phyloP scores from a whole-genome alignment of 106 monocot genomes.

The Dioscorea dumetorum region DNA sequence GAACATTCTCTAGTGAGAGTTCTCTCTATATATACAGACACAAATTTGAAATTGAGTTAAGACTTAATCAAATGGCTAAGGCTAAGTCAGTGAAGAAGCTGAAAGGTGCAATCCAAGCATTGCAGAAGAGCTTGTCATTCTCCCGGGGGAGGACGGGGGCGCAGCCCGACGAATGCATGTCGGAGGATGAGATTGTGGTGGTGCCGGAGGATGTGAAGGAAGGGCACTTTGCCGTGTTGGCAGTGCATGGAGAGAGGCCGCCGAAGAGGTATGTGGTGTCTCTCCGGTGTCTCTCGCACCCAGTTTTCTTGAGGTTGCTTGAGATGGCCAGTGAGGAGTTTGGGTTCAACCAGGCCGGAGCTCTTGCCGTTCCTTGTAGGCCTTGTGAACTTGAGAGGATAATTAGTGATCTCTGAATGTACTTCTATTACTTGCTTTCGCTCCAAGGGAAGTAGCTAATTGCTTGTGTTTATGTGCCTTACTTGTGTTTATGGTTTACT shows the following conservation, averaged over 20 bases:
- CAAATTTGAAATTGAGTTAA: too few relatives aligned
- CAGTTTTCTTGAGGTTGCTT: conserved; percentile 28
- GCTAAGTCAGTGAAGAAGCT: conserved; percentile 14
- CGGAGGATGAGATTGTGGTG: neutral
- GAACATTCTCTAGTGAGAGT: neutral
- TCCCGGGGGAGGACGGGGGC: neutral
- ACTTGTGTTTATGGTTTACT: too few relatives aligned
- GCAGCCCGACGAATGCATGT: neutral
- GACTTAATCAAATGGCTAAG: neutral
- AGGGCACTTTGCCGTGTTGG: conserved; percentile 38
- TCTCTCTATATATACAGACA: too few relatives aligned
- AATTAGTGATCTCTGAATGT: conserved; percentile 20
- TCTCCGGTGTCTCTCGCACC: conserved; percentile 33
- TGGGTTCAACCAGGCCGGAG: conserved; percentile 34
- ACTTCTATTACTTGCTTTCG: too few relatives aligned
- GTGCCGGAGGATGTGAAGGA: conserved; percentile 32
- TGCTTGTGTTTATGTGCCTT: too few relatives aligned
- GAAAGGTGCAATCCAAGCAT: conserved; percentile 10
- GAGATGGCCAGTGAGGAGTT: conserved; percentile 46
- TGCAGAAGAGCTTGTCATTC: conserved; percentile 15
- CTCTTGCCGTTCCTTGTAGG: conserved; percentile 29
- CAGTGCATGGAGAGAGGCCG: conserved; percentile 7
- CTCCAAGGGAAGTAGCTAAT: too few relatives aligned
- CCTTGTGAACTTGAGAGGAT: conserved; percentile 27
- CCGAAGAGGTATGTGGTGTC: conserved; percentile 32